These are phyloP conservation scores for Adiantum capillusveneris DNA, from an alignment of 75 land plant genomes.

Conservation along the genomic window DNA sequence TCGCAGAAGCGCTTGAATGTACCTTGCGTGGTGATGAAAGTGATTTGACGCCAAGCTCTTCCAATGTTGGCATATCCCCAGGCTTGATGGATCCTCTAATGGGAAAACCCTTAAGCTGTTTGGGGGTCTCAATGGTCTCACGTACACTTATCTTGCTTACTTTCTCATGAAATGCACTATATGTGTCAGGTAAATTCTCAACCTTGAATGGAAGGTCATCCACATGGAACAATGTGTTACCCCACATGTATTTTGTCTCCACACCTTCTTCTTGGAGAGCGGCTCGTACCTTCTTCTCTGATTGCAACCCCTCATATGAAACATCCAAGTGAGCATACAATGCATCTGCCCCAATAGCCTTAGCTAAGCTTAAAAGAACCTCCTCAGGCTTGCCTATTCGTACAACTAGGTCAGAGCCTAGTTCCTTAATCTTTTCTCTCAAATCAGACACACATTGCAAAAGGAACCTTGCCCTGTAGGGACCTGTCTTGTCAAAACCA, in stretches of 20 bases:
- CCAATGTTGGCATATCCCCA: conserved; percentile 73
- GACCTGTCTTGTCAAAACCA: conserved; percentile 89
- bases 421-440: conserved; percentile 37
- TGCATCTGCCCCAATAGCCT: conserved; percentile 77
- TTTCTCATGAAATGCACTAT: conserved; percentile 74
- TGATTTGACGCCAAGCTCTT: conserved; percentile 71
- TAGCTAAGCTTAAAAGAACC: conserved; percentile 58
- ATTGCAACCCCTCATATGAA: conserved; percentile 55
- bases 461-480: conserved; percentile 65
- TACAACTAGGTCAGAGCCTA: conserved; percentile 76
- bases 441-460: conserved; percentile 67
- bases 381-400: conserved; percentile 74
- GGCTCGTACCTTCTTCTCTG: conserved; percentile 69
- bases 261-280: conserved; percentile 82
- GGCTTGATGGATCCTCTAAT: conserved; percentile 61
- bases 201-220: conserved; percentile 88
- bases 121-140: conserved; percentile 50
- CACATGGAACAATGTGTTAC: conserved; percentile 79
- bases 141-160: conserved; percentile 52
- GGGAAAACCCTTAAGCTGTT: conserved; percentile 72
- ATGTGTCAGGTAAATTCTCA: conserved; percentile 73
- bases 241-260: conserved; percentile 94
- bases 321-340: conserved; percentile 81
- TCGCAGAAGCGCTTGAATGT: no score
- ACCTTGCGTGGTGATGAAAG: conserved; percentile 43